Conservation (phyloP, 352 stramenopile genomes). For the Chloridella minuta region DNA sequence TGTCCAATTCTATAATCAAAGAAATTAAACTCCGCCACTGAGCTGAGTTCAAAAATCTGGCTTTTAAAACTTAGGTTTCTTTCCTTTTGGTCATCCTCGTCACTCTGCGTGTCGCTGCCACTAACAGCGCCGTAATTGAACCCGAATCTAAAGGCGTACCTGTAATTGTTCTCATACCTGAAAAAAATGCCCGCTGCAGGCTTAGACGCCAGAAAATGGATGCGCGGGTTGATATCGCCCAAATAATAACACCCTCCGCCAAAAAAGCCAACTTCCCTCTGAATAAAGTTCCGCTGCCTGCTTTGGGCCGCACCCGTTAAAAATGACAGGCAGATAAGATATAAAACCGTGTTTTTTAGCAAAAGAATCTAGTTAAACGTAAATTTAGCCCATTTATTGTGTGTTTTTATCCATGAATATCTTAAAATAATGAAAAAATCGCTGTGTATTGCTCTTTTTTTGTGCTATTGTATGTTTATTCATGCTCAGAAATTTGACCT, state of each 20-base stretch:
- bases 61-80: not conserved
- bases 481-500: not conserved
- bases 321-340: not conserved
- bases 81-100: not conserved
- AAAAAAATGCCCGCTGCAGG: not conserved
- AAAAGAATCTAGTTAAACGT: not conserved
- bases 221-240: not conserved
- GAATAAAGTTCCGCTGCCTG: not conserved
- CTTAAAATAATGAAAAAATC: not conserved
- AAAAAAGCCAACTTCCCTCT: not conserved
- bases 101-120: not conserved
- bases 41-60: not conserved
- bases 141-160: not conserved
- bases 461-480: not conserved
- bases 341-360: not conserved
- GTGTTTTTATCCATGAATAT: not conserved
- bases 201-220: not conserved
- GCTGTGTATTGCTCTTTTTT: not conserved
- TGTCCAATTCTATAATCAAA: not conserved
- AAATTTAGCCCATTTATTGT: not conserved
- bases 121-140: not conserved
- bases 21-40: not conserved
- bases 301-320: not conserved
- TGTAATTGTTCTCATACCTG: not conserved
- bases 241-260: not conserved